Evolutionary conservation across 805 yeast species (phyloP), one percentile per base, ranked within the genome.

Genomic region (Osmozyma mogii): DNA sequence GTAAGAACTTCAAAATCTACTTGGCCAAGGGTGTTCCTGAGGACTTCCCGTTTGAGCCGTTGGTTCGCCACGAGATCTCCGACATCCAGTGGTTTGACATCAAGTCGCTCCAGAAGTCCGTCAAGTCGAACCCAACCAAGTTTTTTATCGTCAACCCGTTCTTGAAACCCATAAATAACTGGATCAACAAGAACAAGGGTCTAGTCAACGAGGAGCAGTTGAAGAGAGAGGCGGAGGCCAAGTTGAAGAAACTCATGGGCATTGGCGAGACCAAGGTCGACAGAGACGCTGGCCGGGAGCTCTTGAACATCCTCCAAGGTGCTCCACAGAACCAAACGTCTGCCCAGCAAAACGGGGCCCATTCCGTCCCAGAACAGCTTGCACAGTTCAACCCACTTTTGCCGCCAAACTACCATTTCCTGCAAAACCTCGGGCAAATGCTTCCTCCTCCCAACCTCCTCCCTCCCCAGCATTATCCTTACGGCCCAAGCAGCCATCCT

Each of bases 41-140:
- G 41, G 75, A 74, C 38, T 72, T 72, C 27, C 53, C 55, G n/a
- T 92, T 92, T 47, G 71, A 65, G 38, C 96, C 98, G 1, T 62
- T 70, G 35, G 95, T 84, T 2, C 72, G 95, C 47, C 83, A 83
- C 51, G 99, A 92, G 58, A 94, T 92, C 41, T 72, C 78, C 25
- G 72, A 73, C 32, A 84, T 89, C 29, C 70, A 78, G 54, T 89
- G 96, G 97, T 56, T 63, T 39, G 79, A 75, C 43, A 59, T 81
- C 38, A 76, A 53, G 42, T 16, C 41, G 6, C 45, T 63, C 17
- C 56, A 46, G 30, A 45, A 70, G 59, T 65, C 62, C 49, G 44
- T 56, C 49, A 49, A 68, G 58, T n/a, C 42, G 45, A 41, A 48
- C 27, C 56, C 61, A 10, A 54, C 50, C 36, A 39, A 54, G 16